Conservation (phyloP, 2,329 filamentous ascomycete genomes). For the Aureobasidium sp. region DNA sequence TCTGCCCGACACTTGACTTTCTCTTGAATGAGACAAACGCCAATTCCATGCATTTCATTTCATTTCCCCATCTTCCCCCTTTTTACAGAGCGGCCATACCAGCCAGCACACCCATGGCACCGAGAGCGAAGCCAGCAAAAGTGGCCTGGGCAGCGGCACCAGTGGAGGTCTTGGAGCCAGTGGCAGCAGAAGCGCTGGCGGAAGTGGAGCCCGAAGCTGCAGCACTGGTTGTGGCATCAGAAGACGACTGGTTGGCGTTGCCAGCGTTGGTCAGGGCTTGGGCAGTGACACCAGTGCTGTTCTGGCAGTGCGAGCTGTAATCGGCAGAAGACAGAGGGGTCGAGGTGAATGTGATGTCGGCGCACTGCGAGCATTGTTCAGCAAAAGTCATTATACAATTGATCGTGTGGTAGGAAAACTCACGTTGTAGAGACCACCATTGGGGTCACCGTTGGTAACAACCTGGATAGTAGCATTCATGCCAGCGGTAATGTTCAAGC, state of each 20-base stretch:
- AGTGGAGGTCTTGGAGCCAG: constrained; percentile 15
- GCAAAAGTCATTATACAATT: neutral
- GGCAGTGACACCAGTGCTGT: constrained; percentile 47
- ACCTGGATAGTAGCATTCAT: constrained; percentile 61
- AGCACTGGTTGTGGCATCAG: constrained; percentile 15
- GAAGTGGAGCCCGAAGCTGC: constrained; percentile 9
- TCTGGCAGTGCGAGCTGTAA: constrained; percentile 46
- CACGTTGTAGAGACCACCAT: constrained; percentile 57
- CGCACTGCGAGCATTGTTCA: constrained; percentile 46
- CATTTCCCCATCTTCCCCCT: neutral
- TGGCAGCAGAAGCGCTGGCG: constrained; percentile 11
- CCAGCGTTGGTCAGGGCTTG: constrained; percentile 31
- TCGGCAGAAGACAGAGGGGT: constrained; percentile 40
- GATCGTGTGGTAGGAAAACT: constrained; percentile 14
- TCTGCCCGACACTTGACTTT: neutral
- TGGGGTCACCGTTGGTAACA: constrained; percentile 52
- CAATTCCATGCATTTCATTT: neutral
- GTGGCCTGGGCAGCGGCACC: constrained; percentile 27
- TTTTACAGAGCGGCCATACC: constrained; percentile 19
- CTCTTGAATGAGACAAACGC: neutral
- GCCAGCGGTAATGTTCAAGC: constrained; percentile 49
- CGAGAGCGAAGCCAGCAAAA: constrained; percentile 27
- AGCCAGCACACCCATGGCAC: constrained; percentile 26
- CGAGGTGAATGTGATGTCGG: constrained; percentile 60
- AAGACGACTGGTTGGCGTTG: constrained; percentile 16